Conservation (phyloP, 2,329 filamentous ascomycete species). For the Epichloe aotearoae region DNA sequence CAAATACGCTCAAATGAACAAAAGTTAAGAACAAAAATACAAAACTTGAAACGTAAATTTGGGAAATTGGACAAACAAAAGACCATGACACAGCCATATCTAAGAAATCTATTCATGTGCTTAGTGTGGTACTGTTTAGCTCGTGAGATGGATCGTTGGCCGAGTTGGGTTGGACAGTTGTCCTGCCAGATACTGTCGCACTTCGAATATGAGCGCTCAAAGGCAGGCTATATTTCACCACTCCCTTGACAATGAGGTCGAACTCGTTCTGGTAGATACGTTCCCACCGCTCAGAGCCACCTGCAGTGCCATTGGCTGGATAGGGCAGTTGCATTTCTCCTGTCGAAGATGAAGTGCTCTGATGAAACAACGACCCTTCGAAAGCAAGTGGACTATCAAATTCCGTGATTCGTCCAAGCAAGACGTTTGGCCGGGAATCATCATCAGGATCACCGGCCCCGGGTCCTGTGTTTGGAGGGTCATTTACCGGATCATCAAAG, state of each 20-base stretch:
- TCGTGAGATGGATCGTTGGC: constrained; percentile 47
- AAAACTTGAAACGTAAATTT: neutral
- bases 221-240: constrained; percentile 67
- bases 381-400: constrained; percentile 85
- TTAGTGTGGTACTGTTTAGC: constrained; percentile 57
- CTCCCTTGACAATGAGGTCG: constrained; percentile 81
- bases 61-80: neutral
- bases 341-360: constrained; percentile 55
- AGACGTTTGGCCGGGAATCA: constrained; percentile 59
- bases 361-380: constrained; percentile 77
- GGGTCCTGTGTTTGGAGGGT: constrained; percentile 25
- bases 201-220: constrained; percentile 47
- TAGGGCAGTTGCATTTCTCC: constrained; percentile 71
- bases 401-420: constrained; percentile 75
- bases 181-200: constrained; percentile 45
- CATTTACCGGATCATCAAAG: constrained; percentile 22
- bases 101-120: neutral
- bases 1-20: constrained; percentile 23
- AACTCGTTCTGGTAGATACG: constrained; percentile 83
- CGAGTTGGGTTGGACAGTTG: constrained; percentile 47
- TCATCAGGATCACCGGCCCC: constrained; percentile 44
- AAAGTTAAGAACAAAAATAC: constrained; percentile 12
- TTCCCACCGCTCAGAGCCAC: constrained; percentile 80
- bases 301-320: constrained; percentile 81
- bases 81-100: neutral